Base-by-base conservation (phyloP, 2,329 filamentous ascomycete species). In the Nemania abortiva region DNA sequence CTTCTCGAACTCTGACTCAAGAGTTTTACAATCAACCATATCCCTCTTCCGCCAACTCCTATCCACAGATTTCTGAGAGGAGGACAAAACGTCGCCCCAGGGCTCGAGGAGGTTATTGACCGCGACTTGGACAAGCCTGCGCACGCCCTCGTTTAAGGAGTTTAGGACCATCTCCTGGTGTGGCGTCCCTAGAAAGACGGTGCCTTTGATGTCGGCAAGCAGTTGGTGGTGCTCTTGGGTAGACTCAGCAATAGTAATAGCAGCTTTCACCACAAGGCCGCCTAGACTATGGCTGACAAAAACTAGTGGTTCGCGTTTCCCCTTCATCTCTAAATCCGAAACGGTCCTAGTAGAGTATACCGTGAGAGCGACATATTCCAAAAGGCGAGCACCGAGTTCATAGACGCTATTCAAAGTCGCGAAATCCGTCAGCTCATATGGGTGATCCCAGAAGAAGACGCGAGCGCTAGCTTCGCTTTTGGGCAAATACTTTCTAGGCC, bases 201-300 rank as follows among this genome's bases (percentile, higher is more conserved):
- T 24, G 47, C 47, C 47, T 50, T 50, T 50, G 47, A 18, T 50
- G n/a, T 50, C 24, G 9, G 22, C 47, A 5, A 53, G 24, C 24
- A 53, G 22, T 3, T 3, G 11, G 11, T 53, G 6, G 10, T 53
- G 11, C 50, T 5, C 31, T 9, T 34, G 5, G 9, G 50, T n/a
- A 1, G 27, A 24, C 50, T 53, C 11, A 22, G 18, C 13, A 18
- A 53, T 18, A 20, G 50, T 9, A 18, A 53, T 18, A 24, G 50
- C 50, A 53, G 50, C 50, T 31, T 53, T 53, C 3, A 53, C 24
- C 24, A 53, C 50, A 24, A 53, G 27, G 11, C 24, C 50, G 24
- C 50, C 50, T n/a, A 53, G 27, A 24, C 50, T 53, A 31, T 34
- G 27, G 50, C 50, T 6, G 24, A 53, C 27, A 18, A 53, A 31